Percentiles rank a stretch among this genome's conserved stretches.
These are phyloP conservation scores for Tanacetum coccineum DNA, from an alignment of 129 eudicot genomes.

Conservation along the genomic window DNA sequence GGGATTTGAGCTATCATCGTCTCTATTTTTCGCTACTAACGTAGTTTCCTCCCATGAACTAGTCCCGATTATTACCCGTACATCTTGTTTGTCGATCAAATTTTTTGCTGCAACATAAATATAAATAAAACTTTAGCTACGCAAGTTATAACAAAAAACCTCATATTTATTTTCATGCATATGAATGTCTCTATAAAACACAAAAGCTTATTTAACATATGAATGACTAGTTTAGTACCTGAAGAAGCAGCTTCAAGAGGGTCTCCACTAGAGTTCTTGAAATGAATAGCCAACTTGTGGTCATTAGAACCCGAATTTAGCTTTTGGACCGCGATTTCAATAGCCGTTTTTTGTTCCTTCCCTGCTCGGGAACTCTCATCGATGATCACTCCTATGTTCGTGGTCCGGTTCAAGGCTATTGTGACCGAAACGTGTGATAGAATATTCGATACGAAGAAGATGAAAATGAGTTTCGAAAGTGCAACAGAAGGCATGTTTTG, in stretches of 20 bases:
- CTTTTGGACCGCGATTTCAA: constrained; percentile 42
- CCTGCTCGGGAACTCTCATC: constrained; percentile 41
- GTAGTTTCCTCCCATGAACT: constrained; percentile 47
- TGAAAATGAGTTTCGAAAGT: constrained; percentile 18
- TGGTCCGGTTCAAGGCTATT: constrained; percentile 19
- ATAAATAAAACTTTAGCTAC: neutral
- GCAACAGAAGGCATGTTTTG: constrained; percentile 30
- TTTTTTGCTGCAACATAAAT: constrained; percentile 27
- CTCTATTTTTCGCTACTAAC: constrained; percentile 39
- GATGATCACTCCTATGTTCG: constrained; percentile 48
- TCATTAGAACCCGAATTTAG: constrained; percentile 22
- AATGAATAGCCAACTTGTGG: constrained; percentile 35
- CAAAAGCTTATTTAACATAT: too few relatives aligned
- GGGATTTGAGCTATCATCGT: constrained; percentile 40
- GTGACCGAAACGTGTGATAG: constrained; percentile 16
- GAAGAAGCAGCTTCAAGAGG: constrained; percentile 44
- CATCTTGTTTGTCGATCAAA: constrained; percentile 38
- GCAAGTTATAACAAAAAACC: too few relatives aligned
- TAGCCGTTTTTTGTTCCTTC: constrained; percentile 48
- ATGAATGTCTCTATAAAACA: too few relatives aligned
- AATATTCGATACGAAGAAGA: constrained; percentile 8
- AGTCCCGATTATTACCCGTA: constrained; percentile 40
- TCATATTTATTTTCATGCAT: neutral
- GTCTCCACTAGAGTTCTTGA: constrained; percentile 33
- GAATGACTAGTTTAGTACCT: too few relatives aligned